Base-by-base conservation (phyloP, 1,284 basidiomycete genomes). In the Moesziomyces antarcticus region DNA sequence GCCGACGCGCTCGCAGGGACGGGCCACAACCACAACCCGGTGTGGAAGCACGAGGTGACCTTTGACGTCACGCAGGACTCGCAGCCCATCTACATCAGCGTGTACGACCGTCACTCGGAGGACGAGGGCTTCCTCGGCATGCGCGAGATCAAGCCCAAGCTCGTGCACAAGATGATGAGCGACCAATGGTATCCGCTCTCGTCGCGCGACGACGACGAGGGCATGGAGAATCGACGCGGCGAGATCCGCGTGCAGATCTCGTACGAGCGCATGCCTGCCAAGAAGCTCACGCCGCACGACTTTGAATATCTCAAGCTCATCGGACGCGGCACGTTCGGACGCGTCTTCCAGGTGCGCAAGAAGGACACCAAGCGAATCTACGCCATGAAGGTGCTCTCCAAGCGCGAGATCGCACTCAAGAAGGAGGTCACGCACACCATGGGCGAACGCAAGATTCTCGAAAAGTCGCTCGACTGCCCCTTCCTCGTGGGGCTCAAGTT, bases 371-470 rank as follows among this genome's bases (percentile, higher is more conserved):
- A 93, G 85, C 92, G 97, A 53, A 99, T 99, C 86, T 99, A 98
- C 86, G 97, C 97, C 56, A 99, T 99, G 96, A 99, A 99, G 85
- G 93, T 99, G 50, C 89, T 99, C 37, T 95, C 93, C 41, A 99
- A 99, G 87, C 94, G 93, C 86, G 97, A 99, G 85, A 99, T 99
- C 80, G 91, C 98, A 60, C 93, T 93, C 48, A 99, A 98, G 88
- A 99, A 99, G 86, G 97, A 99, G 85, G 94, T 99, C 43, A 94
- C 94, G 7, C 97, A 99, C 85, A 99, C 96, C 16, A 98, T 99
- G 75, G 97, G 97, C 81, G 97, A 99, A 86, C 92, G 97, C 85
- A 97, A 98, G 87, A 99, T 99, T 82, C 89, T 99, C 22, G 95
- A 99, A 85, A 90, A 93, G 59, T 95, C 93, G 33, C 86, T 96